Evolutionary conservation across 2,329 filamentous ascomycete genomes (phyloP).

Genomic region (Calcarisporium arbuscula): DNA sequence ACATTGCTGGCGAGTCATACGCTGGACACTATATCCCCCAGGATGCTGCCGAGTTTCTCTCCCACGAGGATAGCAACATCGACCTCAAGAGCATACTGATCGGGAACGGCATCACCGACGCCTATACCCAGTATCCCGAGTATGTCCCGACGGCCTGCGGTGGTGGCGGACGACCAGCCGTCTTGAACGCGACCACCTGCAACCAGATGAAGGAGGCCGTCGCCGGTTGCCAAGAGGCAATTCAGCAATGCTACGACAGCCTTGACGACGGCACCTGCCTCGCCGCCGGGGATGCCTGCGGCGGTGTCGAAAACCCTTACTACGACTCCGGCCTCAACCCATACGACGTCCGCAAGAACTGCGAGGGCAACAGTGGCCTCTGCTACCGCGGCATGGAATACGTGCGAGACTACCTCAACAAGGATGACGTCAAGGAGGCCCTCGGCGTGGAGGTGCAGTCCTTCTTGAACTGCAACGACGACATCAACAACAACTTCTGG

Average conservation of each 20-base stretch:
- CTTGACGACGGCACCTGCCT: conserved; percentile 89
- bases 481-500: conserved; percentile 96
- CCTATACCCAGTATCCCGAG: conserved; percentile 83
- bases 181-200: conserved; percentile 72
- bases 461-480: conserved; percentile 95
- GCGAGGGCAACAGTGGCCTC: conserved; percentile 72
- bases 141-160: conserved; percentile 98
- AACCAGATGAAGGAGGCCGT: conserved; percentile 85
- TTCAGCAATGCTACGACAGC: conserved; percentile 82
- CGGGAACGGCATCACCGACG: conserved; percentile 92
- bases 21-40: conserved; percentile 92
- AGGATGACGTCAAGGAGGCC: conserved; percentile 72
- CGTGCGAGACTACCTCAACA: conserved; percentile 82
- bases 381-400: conserved; percentile 88
- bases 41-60: conserved; percentile 83
- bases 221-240: conserved; percentile 79
- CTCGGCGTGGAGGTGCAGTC: conserved; percentile 79
- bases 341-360: conserved; percentile 87
- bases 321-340: conserved; percentile 88
- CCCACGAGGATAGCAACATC: conserved; percentile 93
- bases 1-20: conserved; percentile 92
- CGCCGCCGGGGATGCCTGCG: conserved; percentile 92
- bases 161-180: conserved; percentile 83
- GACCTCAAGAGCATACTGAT: conserved; percentile 93
- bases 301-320: conserved; percentile 89